Percentiles rank a stretch among this genome's conserved stretches.
phyloP scores from a whole-genome alignment of 768 basidiomycete genomes.

The Mycena haematopus region DNA sequence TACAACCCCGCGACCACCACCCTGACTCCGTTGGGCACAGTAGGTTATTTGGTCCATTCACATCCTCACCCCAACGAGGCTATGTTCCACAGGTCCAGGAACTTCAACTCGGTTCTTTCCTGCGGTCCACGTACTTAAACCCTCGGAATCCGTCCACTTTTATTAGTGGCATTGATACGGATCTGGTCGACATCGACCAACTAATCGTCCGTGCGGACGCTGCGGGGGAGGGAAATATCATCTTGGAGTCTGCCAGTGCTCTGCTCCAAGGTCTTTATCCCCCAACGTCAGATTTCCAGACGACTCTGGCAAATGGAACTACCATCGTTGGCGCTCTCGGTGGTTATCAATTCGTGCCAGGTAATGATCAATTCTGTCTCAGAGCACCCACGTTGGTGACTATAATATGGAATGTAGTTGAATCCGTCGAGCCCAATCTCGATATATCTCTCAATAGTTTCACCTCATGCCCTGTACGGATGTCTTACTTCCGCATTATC shows the following conservation, averaged over 20 bases:
- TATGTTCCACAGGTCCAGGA: slow-evolving; percentile 19
- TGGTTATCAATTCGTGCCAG: slow-evolving; percentile 50
- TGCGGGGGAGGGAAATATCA: slow-evolving; percentile 57
- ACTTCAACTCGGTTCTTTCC: slow-evolving; percentile 38
- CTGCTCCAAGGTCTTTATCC: slow-evolving; percentile 62
- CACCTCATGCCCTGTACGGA: slow-evolving; percentile 49
- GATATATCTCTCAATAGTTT: slow-evolving; percentile 56
- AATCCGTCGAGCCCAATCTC: slow-evolving; percentile 51
- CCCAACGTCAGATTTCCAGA: slow-evolving; percentile 40
- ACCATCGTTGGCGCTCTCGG: slow-evolving; percentile 51
- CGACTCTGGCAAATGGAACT: slow-evolving; percentile 56
- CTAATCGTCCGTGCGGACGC: slow-evolving; percentile 55
- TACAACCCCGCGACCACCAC: slow-evolving; percentile 1
- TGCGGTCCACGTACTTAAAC: slow-evolving; percentile 49
- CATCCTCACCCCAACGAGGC: neutral
- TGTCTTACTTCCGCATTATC: neutral
- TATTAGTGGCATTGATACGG: slow-evolving; percentile 42
- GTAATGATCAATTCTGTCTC: slow-evolving; percentile 5
- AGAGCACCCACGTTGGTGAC: neutral
- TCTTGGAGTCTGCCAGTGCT: slow-evolving; percentile 58
- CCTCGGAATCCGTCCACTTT: slow-evolving; percentile 44
- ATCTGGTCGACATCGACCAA: slow-evolving; percentile 42
- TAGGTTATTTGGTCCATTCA: slow-evolving; percentile 1
- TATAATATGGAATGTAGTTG: slow-evolving; percentile 34
- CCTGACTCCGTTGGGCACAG: slow-evolving; percentile 4